Percentiles rank a stretch among this genome's conserved stretches.
Conservation (phyloP, 2,329 filamentous ascomycete genomes). For the Aspergillus proliferans region DNA sequence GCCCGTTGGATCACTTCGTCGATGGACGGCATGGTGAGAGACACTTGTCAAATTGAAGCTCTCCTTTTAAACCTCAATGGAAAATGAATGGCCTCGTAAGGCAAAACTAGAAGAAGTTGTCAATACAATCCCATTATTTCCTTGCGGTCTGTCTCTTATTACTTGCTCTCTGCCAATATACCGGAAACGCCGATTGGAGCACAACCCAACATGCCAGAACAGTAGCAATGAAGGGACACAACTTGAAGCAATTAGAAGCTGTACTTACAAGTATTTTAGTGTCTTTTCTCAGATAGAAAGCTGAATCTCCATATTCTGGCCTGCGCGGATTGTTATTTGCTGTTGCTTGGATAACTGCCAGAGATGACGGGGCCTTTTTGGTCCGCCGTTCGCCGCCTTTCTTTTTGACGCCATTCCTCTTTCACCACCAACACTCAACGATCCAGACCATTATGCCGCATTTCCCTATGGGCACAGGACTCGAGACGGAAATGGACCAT, state of each 20-base stretch:
- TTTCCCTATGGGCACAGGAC: slow-evolving; percentile 30
- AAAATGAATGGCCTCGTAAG: not conserved
- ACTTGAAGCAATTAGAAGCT: slow-evolving; percentile 10
- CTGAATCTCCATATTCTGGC: slow-evolving; percentile 9
- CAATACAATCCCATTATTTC: not conserved
- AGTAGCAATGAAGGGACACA: not conserved
- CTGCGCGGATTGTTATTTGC: slow-evolving; percentile 1
- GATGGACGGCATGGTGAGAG: slow-evolving; percentile 19
- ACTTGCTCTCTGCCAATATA: no score
- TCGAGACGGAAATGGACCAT: slow-evolving; percentile 8
- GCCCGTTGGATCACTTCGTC: slow-evolving; percentile 18
- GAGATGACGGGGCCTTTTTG: slow-evolving; percentile 17
- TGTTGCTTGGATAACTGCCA: slow-evolving; percentile 8
- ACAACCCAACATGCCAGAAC: not conserved
- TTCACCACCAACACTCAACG: slow-evolving; percentile 6
- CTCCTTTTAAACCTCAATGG: not conserved
- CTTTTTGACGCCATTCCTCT: slow-evolving; percentile 7
- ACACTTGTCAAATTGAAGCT: not conserved
- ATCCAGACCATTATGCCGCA: slow-evolving; percentile 26
- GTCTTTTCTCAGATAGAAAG: slow-evolving; percentile 10
- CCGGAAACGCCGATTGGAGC: no score
- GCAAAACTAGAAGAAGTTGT: slow-evolving; percentile 2
- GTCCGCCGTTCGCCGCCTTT: slow-evolving; percentile 12
- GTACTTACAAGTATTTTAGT: slow-evolving; percentile 8
- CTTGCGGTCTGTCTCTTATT: not conserved